These are phyloP conservation scores for Nicotiana otophora DNA, from an alignment of 257 asterid genomes.

Conservation along the genomic window DNA sequence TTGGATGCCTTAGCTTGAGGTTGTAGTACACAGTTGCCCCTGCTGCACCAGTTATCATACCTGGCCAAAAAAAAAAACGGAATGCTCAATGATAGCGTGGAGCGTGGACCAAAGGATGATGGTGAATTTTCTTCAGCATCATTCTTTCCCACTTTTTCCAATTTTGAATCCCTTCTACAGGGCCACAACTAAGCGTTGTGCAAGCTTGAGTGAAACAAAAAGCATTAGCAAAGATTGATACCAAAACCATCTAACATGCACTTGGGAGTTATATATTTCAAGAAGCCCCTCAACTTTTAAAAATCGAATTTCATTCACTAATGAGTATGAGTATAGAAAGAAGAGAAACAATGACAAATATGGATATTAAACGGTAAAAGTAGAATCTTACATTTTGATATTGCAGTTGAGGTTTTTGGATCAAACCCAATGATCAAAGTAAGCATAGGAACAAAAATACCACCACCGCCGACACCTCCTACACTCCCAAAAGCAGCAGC, in stretches of 20 bases:
- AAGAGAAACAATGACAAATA: background rate
- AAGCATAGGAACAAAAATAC: constrained; percentile 61
- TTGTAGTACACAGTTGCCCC: constrained; percentile 52
- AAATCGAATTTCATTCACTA: background rate
- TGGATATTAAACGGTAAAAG: background rate
- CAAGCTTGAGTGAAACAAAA: background rate
- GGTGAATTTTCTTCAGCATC: background rate
- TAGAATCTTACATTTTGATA: constrained; percentile 47
- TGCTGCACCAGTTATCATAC: constrained; percentile 65
- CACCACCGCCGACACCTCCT: constrained; percentile 68
- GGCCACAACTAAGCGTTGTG: background rate
- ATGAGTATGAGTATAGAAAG: background rate
- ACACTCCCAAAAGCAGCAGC: constrained; percentile 72
- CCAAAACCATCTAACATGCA: background rate
- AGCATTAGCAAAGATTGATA: background rate
- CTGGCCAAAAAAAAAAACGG: constrained; percentile 14
- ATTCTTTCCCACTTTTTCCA: background rate
- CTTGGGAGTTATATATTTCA: background rate
- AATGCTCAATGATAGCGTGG: background rate
- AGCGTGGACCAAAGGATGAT: background rate
- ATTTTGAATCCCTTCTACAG: background rate
- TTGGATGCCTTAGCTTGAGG: constrained; percentile 53
- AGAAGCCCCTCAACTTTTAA: background rate
- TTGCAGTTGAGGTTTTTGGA: constrained; percentile 53
- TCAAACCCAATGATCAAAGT: constrained; percentile 49